phyloP scores from a whole-genome alignment of 2,329 filamentous ascomycete genomes.

The Fusarium ramigenum region DNA sequence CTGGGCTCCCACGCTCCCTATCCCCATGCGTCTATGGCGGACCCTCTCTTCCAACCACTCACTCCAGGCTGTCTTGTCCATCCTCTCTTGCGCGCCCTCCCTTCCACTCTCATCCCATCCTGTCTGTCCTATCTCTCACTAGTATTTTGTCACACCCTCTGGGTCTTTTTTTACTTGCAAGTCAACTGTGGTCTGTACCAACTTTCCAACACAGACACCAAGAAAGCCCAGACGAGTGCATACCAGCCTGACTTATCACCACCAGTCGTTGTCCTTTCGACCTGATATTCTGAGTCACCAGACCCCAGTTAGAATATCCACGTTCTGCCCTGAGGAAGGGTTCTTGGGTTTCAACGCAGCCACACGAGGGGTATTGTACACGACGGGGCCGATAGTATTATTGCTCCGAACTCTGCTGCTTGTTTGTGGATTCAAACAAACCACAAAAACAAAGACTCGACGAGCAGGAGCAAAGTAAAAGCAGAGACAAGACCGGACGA shows the following conservation, averaged over 20 bases:
- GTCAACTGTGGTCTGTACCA: slow-evolving; percentile 25
- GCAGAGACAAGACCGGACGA: slow-evolving; percentile 6
- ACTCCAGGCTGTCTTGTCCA: slow-evolving; percentile 29
- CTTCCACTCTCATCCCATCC: slow-evolving; percentile 25
- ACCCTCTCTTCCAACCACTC: slow-evolving; percentile 29
- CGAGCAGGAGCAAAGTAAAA: not conserved
- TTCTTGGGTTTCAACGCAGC: slow-evolving; percentile 37
- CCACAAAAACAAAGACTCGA: slow-evolving; percentile 19
- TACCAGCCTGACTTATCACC: slow-evolving; percentile 43
- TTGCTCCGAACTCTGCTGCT: not conserved
- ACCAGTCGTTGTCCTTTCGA: slow-evolving; percentile 41
- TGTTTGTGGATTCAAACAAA: slow-evolving; percentile 14
- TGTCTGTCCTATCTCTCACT: slow-evolving; percentile 13
- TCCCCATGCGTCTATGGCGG: not conserved
- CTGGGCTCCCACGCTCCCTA: not conserved
- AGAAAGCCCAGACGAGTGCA: slow-evolving; percentile 34
- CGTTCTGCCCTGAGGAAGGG: slow-evolving; percentile 40
- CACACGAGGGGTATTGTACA: slow-evolving; percentile 36
- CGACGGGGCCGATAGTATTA: not conserved
- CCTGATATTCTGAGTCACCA: slow-evolving; percentile 42
- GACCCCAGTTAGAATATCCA: slow-evolving; percentile 37
- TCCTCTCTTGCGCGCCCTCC: slow-evolving; percentile 17
- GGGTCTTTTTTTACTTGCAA: slow-evolving; percentile 15
- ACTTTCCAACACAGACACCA: slow-evolving; percentile 35
- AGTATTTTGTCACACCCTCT: slow-evolving; percentile 35